Evolutionary conservation across 2,329 filamentous ascomycete species (phyloP).

Genomic region (Ascochyta rabiei): DNA sequence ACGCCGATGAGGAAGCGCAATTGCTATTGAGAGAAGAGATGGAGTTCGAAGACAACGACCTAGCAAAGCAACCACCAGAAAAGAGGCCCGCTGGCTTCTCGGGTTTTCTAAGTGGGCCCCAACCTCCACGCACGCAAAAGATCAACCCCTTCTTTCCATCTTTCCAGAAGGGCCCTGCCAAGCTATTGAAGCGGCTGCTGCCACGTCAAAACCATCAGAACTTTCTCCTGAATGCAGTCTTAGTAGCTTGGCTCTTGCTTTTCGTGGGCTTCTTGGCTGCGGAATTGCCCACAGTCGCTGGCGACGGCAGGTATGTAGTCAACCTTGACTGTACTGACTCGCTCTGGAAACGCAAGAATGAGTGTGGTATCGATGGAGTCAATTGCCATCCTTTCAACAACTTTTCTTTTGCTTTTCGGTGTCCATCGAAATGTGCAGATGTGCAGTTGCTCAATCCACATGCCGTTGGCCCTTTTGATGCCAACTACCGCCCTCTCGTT

Average conservation of each 20-base stretch:
- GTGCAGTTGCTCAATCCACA: slow-evolving; percentile 71
- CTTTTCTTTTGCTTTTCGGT: slow-evolving; percentile 73
- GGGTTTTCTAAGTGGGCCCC: slow-evolving; percentile 51
- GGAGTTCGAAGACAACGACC: slow-evolving; percentile 31
- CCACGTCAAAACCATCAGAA: slow-evolving; percentile 62
- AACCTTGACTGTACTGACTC: slow-evolving; percentile 71
- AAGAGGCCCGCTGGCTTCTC: slow-evolving; percentile 12
- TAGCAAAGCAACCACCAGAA: neutral
- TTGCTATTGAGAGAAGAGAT: slow-evolving; percentile 34
- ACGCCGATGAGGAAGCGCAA: slow-evolving; percentile 38
- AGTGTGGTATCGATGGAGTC: slow-evolving; percentile 74
- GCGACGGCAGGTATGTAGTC: slow-evolving; percentile 69
- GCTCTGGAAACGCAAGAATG: slow-evolving; percentile 73
- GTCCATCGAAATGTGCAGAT: slow-evolving; percentile 71
- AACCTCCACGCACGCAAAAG: slow-evolving; percentile 50
- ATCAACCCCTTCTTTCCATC: slow-evolving; percentile 63
- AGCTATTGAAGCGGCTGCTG: slow-evolving; percentile 61
- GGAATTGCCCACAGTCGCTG: slow-evolving; percentile 62
- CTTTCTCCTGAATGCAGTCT: slow-evolving; percentile 61
- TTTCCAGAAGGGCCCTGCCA: slow-evolving; percentile 69
- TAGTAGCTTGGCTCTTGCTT: slow-evolving; percentile 68
- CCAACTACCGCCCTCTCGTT: slow-evolving; percentile 61
- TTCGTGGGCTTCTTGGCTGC: slow-evolving; percentile 70
- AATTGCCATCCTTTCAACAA: slow-evolving; percentile 76
- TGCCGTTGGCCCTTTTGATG: slow-evolving; percentile 71